These are phyloP conservation scores for Microbotryomycetes sp. DNA, from an alignment of 1,284 basidiomycete species.

Conservation along the genomic window DNA sequence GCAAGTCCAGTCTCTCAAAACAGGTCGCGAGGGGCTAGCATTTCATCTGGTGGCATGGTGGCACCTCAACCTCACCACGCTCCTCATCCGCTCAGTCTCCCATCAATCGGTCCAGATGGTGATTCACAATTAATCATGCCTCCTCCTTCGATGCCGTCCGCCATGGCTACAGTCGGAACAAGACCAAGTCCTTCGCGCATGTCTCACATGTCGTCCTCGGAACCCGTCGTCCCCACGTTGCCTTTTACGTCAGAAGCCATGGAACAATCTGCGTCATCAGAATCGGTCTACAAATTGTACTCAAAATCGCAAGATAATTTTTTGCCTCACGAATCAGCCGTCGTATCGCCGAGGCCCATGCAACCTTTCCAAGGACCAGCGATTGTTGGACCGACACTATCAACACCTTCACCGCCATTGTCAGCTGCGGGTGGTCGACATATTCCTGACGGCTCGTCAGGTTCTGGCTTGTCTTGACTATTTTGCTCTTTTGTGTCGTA, in stretches of 20 bases:
- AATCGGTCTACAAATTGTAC: background rate
- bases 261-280: background rate
- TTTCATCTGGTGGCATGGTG: conserved; percentile 35
- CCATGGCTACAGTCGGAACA: background rate
- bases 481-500: background rate
- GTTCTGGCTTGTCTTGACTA: background rate
- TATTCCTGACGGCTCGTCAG: background rate
- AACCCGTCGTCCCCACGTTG: background rate
- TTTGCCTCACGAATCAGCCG: background rate
- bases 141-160: background rate
- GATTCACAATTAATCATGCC: background rate
- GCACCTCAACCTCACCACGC: conserved; percentile 37
- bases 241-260: background rate
- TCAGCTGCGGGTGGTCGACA: conserved; percentile 1
- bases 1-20: background rate
- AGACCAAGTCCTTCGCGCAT: background rate
- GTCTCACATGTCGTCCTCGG: background rate
- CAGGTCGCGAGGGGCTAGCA: conserved; percentile 24
- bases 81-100: conserved; percentile 56
- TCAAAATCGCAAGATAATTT: background rate
- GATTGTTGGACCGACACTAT: background rate
- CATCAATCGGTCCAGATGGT: background rate
- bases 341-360: background rate
- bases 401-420: background rate
- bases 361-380: background rate